Conservation (phyloP, 1,284 basidiomycete species). For the Vanrija humicola region DNA sequence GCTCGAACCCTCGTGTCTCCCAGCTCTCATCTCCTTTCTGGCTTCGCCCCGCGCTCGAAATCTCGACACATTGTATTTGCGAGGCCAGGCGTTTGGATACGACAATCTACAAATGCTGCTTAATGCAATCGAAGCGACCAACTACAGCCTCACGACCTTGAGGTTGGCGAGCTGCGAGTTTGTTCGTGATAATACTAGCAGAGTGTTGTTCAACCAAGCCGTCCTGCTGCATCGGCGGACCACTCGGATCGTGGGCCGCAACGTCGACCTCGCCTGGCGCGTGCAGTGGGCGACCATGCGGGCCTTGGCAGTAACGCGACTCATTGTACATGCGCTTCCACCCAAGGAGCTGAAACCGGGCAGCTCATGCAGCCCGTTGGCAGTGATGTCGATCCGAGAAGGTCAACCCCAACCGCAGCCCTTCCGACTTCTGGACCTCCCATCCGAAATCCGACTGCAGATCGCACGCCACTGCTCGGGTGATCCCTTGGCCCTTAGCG, state of each 20-base stretch:
- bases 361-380: too few species aligned
- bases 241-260: constrained; percentile 27
- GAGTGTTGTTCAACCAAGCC: too few species aligned
- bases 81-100: constrained; percentile 34
- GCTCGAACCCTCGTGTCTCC: constrained; percentile 12
- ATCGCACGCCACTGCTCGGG: constrained; percentile 31
- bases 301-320: constrained; percentile 25
- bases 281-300: constrained; percentile 24
- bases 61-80: constrained; percentile 34
- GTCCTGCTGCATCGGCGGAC: too few species aligned
- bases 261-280: constrained; percentile 30
- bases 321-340: constrained; percentile 32
- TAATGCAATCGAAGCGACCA: constrained; percentile 34
- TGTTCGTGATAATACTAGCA: too few species aligned
- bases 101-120: constrained; percentile 29
- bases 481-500: constrained; percentile 33
- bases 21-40: constrained; percentile 21
- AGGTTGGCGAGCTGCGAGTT: too few species aligned
- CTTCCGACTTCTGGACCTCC: constrained; percentile 39
- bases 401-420: too few species aligned
- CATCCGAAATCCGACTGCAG: constrained; percentile 33
- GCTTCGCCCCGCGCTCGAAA: constrained; percentile 22
- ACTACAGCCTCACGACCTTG: too few species aligned
- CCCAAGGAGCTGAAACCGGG: neutral
- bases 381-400: too few species aligned